These are phyloP conservation scores for Sclerospora graminicola DNA, from an alignment of 352 stramenopile species.

Conservation along the genomic window DNA sequence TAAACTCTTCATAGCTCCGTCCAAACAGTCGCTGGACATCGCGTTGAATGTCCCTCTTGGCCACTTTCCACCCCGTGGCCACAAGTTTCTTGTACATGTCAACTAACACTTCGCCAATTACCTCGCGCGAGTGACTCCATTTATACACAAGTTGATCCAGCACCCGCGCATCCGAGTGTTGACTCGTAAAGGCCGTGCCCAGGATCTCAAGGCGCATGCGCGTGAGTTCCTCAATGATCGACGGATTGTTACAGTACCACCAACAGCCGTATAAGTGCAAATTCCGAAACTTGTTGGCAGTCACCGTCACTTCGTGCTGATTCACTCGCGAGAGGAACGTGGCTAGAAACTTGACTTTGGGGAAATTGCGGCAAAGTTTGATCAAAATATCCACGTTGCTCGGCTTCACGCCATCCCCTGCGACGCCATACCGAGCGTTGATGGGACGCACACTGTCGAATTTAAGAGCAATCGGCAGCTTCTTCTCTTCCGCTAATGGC, in stretches of 20 bases:
- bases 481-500: constrained; percentile 77
- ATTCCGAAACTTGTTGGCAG: constrained; percentile 92
- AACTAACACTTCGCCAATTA: constrained; percentile 83
- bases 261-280: constrained; percentile 91
- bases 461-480: constrained; percentile 89
- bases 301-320: constrained; percentile 91
- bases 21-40: constrained; percentile 80
- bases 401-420: constrained; percentile 88
- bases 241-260: constrained; percentile 95
- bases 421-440: constrained; percentile 70
- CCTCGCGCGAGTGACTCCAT: constrained; percentile 86
- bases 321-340: constrained; percentile 91
- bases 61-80: constrained; percentile 77
- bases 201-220: constrained; percentile 90
- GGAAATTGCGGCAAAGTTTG: constrained; percentile 80
- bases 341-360: constrained; percentile 89
- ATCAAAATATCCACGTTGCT: constrained; percentile 81
- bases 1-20: constrained; percentile 89
- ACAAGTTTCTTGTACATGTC: constrained; percentile 85
- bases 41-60: constrained; percentile 71
- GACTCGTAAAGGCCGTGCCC: constrained; percentile 88
- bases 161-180: constrained; percentile 91
- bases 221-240: constrained; percentile 84
- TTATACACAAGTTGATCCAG: constrained; percentile 94
- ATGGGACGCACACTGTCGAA: constrained; percentile 87